These are phyloP conservation scores for Lactarius evosmus DNA, from an alignment of 768 basidiomycete genomes.

Conservation along the genomic window DNA sequence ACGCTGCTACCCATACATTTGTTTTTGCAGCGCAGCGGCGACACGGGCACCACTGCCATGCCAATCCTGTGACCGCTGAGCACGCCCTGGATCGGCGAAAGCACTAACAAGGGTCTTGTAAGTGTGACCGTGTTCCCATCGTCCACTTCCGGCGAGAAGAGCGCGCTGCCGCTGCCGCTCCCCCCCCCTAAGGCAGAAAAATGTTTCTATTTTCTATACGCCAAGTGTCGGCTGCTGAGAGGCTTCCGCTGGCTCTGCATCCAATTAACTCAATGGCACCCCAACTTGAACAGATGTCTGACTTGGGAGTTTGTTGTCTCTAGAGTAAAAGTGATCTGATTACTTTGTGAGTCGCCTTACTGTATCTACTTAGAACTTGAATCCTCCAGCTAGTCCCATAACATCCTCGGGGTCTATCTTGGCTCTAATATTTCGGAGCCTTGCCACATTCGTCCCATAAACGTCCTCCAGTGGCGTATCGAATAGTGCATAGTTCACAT, in stretches of 20 bases:
- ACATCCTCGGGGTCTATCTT: conserved; percentile 28
- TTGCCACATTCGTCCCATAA: conserved; percentile 25
- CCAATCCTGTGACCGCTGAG: conserved; percentile 20
- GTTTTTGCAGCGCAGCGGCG: conserved; percentile 17
- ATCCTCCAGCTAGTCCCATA: conserved; percentile 30
- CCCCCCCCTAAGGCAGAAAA: too few species aligned
- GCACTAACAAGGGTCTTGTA: background rate
- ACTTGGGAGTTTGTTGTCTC: background rate
- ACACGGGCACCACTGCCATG: conserved; percentile 1
- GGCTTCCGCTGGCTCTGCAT: background rate
- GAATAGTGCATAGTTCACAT: conserved; percentile 27
- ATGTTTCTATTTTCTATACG: too few species aligned
- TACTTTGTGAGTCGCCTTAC: background rate
- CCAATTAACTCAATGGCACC: too few species aligned
- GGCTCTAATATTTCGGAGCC: conserved; percentile 12
- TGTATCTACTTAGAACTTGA: conserved; percentile 16
- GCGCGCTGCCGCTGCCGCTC: conserved; percentile 24
- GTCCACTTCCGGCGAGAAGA: conserved; percentile 31
- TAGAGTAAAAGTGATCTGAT: background rate
- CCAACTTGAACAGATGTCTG: background rate
- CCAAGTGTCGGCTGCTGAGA: too few species aligned
- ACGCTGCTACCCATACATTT: background rate
- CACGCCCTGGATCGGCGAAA: conserved; percentile 27
- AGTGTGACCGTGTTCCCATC: conserved; percentile 2
- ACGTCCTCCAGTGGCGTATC: conserved; percentile 22